These are phyloP conservation scores for Albophoma yamanashiensis DNA, from an alignment of 2,329 filamentous ascomycete genomes.

Conservation along the genomic window DNA sequence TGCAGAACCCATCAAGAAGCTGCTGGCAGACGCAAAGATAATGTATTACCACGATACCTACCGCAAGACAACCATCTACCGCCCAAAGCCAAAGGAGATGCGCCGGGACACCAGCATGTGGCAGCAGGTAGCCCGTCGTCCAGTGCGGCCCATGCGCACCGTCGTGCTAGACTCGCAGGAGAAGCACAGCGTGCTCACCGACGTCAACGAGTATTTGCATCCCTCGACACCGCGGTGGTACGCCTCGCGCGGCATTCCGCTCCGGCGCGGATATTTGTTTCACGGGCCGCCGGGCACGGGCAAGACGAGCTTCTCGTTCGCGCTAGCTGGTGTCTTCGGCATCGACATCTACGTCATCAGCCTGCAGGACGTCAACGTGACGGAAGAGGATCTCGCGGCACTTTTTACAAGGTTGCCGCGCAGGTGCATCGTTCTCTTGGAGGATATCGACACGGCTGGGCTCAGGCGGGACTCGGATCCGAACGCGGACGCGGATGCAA, in stretches of 20 bases:
- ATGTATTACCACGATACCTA: conserved; percentile 40
- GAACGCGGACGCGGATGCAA: conserved; percentile 9
- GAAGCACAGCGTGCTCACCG: conserved; percentile 55
- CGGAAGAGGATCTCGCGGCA: conserved; percentile 47
- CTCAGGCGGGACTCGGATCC: conserved; percentile 32
- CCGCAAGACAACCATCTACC: conserved; percentile 47
- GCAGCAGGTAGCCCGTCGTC: conserved; percentile 49
- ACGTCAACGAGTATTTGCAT: conserved; percentile 71
- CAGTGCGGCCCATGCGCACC: conserved; percentile 61
- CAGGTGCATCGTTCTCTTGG: conserved; percentile 54
- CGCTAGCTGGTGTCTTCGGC: conserved; percentile 54
- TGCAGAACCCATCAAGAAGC: conserved; percentile 40
- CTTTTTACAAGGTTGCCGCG: conserved; percentile 52
- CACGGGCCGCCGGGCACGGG: conserved; percentile 66
- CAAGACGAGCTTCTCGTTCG: conserved; percentile 59
- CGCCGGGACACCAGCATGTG: conserved; percentile 38
- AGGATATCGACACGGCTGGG: conserved; percentile 60
- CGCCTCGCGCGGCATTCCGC: conserved; percentile 62
- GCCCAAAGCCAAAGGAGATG: conserved; percentile 34
- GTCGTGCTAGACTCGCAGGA: conserved; percentile 61
- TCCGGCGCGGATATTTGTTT: conserved; percentile 68
- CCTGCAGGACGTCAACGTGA: conserved; percentile 45
- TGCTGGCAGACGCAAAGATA: conserved; percentile 42
- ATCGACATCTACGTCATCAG: conserved; percentile 56
- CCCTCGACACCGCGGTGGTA: conserved; percentile 64